These are phyloP conservation scores for Ustilago crameri DNA, from an alignment of 1,284 basidiomycete genomes.

Conservation along the genomic window DNA sequence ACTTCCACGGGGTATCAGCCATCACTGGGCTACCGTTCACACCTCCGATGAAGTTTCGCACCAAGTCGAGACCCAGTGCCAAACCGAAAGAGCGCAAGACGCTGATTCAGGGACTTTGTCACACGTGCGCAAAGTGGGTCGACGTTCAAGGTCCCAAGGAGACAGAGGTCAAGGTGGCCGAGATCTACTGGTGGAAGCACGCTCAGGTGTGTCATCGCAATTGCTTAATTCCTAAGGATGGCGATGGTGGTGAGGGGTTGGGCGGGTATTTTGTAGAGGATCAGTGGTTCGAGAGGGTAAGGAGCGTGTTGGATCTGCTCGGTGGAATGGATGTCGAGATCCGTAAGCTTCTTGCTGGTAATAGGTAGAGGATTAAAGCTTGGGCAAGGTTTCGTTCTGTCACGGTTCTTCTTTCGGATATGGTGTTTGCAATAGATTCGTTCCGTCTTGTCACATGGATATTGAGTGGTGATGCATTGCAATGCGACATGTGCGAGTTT, in stretches of 20 bases:
- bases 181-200: slow-evolving; percentile 56
- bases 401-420: neutral
- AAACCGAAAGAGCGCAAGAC: slow-evolving; percentile 18
- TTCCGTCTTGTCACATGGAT: neutral
- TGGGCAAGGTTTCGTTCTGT: neutral
- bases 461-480: too few relatives aligned
- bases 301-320: slow-evolving; percentile 13
- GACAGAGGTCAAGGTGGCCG: slow-evolving; percentile 42
- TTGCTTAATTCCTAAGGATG: neutral
- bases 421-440: too few relatives aligned
- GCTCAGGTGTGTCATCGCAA: slow-evolving; percentile 38
- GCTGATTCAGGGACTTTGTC: slow-evolving; percentile 41
- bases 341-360: slow-evolving; percentile 13
- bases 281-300: slow-evolving; percentile 23
- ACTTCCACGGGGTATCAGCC: slow-evolving; percentile 49
- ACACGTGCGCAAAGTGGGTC: slow-evolving; percentile 37
- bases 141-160: slow-evolving; percentile 40
- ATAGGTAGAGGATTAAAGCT: neutral
- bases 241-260: neutral
- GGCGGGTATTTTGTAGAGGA: slow-evolving; percentile 29
- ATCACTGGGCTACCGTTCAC: slow-evolving; percentile 42
- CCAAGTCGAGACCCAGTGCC: slow-evolving; percentile 8
- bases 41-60: slow-evolving; percentile 40
- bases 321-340: slow-evolving; percentile 23
- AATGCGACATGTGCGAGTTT: neutral